phyloP scores from a whole-genome alignment of 179 eudicot genomes.

The Heliamphora pulchella region DNA sequence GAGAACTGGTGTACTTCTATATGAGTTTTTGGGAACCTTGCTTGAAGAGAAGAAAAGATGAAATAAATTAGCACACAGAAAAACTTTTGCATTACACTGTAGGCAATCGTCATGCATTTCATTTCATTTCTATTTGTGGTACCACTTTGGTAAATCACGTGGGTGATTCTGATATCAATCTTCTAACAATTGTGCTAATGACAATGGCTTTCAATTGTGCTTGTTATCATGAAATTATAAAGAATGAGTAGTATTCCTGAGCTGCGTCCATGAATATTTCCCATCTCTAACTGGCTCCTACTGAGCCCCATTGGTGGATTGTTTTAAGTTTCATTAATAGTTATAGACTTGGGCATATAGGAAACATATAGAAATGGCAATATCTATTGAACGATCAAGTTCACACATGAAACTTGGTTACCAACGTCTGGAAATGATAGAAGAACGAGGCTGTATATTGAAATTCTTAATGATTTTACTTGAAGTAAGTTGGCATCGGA shows the following conservation, averaged over 20 bases:
- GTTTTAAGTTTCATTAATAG: background rate
- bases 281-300: too few relatives aligned
- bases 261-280: background rate
- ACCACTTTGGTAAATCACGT: background rate
- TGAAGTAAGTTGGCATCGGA: background rate
- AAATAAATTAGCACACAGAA: background rate
- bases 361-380: background rate
- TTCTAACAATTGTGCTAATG: background rate
- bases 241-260: constrained; percentile 1
- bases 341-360: background rate
- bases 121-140: background rate
- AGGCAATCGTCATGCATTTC: background rate
- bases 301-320: background rate
- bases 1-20: background rate
- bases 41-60: background rate
- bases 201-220: background rate
- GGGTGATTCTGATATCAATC: background rate
- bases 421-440: background rate
- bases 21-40: background rate
- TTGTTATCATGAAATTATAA: background rate
- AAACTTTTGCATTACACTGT: background rate
- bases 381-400: background rate
- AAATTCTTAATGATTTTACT: background rate
- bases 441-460: background rate
- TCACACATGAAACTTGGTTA: background rate